Evolutionary conservation across 2,329 filamentous ascomycete species (phyloP), one percentile per base, ranked within the genome.

Genomic region (Elsinoe ampelina): DNA sequence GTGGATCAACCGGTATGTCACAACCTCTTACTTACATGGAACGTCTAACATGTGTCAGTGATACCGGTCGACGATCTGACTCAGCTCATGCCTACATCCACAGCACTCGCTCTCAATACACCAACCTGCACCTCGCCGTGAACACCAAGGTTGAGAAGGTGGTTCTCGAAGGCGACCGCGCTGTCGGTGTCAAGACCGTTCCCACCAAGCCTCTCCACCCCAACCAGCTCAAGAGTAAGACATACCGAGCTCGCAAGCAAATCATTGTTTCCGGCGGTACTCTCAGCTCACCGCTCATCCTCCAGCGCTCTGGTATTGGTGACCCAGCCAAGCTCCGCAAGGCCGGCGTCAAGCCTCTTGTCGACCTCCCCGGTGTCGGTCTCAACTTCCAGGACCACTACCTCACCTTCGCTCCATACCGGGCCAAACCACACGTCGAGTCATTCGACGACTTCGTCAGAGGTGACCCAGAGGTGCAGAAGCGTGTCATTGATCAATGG

Each of bases 101-200:
- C 70, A 82, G 84, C 55, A 91, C 87, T 4, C 80, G 87, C 51
- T 77, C 85, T 1, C 79, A 84, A 38, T 76, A 88, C 67, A 76
- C 78, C 61, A 90, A 89, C 67, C 70, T 90, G 50, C 87, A 89
- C 64, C 74, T 90, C 13, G 79, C 83, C 57, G 81, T 78, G 72
- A 89, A 88, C 73, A 89, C 85, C 65, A 89, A 89, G 71, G 82
- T 88, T 12, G 85, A 89, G 66, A 88, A 86, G 73, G 75, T 89
- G 54, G 81, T 90, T 61, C 80, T 89, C 30, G 84, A 89, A 69
- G 80, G 86, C 52, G 86, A 85, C 55, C 75, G 80, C 1, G 86
- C 86, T 2, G 85, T 88, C 1, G 87, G 77, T 17, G 86, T 92
- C 1, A 79, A 81, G 65, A 86, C 84, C 5, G 78, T 90, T 55